Evolutionary conservation across 805 yeast species (phyloP), one percentile per base, ranked within the genome.

Genomic region (Schizosaccharomyces japonicus): DNA sequence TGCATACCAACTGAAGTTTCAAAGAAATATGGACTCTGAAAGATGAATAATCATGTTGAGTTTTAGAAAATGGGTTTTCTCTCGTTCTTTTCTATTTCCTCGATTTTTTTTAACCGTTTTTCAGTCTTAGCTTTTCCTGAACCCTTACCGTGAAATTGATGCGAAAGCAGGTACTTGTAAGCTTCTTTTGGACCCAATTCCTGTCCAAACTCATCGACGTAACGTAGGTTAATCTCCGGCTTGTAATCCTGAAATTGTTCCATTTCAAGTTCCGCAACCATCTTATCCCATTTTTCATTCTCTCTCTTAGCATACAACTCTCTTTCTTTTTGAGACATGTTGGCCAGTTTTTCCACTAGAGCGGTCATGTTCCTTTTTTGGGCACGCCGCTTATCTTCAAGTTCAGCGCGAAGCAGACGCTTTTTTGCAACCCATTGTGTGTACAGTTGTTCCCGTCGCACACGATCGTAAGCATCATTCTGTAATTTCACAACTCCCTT

Each of bases 1-100:
- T 87, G 96, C 57, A 68, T 90, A 68, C 94, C 95, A 2, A 53
- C 50, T n/a, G 53, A 56, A 2, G 59, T 69, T 1, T 66, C 75
- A 4, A 52, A 58, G 29, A 58, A 36, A 21, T 19, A 19, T 2
- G 23, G 23, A 17, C 27, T 36, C 25, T 36, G n/a, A 36, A 36
- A 19, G 23, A 34, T n/a, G 8, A 6, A 15, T 36, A 19, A 15
- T 36, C 15, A 36, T 13, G 15, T 29, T 11, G 13, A 44, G 11
- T 11, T n/a, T 47, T 30, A 46, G 33, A 52, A 52, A 23, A 52
- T 39, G 21, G 54, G 52, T 47, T 45, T 17, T 19, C 54, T 49
- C 39, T 57, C 57, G 40, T 49, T 39, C 45, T 55, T 50, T 33
- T 50, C 40, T 40, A 56, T 56, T 29, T 61, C 61, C 39, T 53